A percentile compares a stretch with the other conserved stretches of the same genome.
phyloP scores from a whole-genome alignment of 441 rosid genomes.

The Euphorbia schlechtendalii region DNA sequence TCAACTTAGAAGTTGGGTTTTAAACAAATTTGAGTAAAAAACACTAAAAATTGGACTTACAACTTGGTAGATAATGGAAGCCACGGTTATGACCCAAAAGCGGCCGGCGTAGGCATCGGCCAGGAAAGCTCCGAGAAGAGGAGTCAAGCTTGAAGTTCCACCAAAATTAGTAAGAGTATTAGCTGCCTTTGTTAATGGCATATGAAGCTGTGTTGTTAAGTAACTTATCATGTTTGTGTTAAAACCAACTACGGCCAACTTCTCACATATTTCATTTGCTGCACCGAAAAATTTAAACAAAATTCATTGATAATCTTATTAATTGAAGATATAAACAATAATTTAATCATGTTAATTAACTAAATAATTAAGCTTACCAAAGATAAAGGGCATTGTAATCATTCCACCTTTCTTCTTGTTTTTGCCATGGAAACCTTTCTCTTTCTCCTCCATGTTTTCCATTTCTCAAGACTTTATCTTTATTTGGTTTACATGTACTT shows the following conservation, averaged over 20 bases:
- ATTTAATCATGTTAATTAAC: neutral
- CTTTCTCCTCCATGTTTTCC: constrained; percentile 32
- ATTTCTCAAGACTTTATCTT: constrained; percentile 13
- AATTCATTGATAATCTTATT: neutral
- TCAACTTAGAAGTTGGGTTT: too few species aligned
- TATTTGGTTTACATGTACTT: neutral
- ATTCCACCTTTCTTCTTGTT: constrained; percentile 68
- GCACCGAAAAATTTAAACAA: neutral
- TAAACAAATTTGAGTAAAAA: too few species aligned
- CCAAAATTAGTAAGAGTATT: constrained; percentile 85
- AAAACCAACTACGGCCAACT: constrained; percentile 86
- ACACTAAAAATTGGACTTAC: constrained; percentile 32
- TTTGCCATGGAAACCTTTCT: constrained; percentile 14
- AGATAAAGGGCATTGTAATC: constrained; percentile 89
- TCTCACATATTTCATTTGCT: constrained; percentile 90
- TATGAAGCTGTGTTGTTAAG: constrained; percentile 68
- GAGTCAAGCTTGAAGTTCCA: constrained; percentile 83
- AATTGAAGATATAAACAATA: too few species aligned
- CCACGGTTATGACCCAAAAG: constrained; percentile 51
- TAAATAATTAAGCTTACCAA: constrained; percentile 36
- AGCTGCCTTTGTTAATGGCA: constrained; percentile 91
- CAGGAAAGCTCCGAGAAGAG: constrained; percentile 79
- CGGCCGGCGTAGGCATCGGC: constrained; percentile 57
- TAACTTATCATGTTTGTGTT: constrained; percentile 79
- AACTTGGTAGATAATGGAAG: constrained; percentile 45